Evolutionary conservation across 2,329 filamentous ascomycete genomes (phyloP).

Genomic region (Fusarium continuum): DNA sequence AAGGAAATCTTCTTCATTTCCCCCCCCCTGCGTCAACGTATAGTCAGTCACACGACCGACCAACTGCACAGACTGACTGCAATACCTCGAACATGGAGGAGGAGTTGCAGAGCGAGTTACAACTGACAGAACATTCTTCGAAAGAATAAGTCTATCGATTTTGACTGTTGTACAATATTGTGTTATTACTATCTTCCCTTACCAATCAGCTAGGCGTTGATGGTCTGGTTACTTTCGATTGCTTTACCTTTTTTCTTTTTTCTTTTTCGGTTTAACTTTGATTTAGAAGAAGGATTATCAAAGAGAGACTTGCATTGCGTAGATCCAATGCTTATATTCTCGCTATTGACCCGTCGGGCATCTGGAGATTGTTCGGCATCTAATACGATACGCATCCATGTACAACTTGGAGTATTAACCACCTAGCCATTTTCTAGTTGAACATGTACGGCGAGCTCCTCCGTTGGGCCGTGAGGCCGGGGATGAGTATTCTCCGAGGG

Average conservation of each 20-base stretch:
- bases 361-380: slow-evolving; percentile 37
- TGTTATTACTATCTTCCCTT: slow-evolving; percentile 1
- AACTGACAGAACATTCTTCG: neutral
- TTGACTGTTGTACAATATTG: slow-evolving; percentile 15
- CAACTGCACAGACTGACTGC: neutral
- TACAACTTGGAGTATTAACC: slow-evolving; percentile 12
- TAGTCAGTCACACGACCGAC: slow-evolving; percentile 1
- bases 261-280: slow-evolving; percentile 1
- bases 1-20: neutral
- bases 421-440: slow-evolving; percentile 18
- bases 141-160: neutral
- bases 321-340: slow-evolving; percentile 2
- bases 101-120: neutral
- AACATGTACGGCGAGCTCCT: slow-evolving; percentile 32
- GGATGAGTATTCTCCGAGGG: slow-evolving; percentile 18
- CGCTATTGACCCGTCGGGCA: slow-evolving; percentile 19
- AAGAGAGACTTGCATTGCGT: slow-evolving; percentile 6
- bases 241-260: no score
- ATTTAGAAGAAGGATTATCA: slow-evolving; percentile 7
- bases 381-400: slow-evolving; percentile 20
- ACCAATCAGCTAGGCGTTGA: neutral
- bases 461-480: slow-evolving; percentile 30
- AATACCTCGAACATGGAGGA: slow-evolving; percentile 18
- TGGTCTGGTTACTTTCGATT: neutral
- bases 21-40: neutral